Evolutionary conservation across 2,329 filamentous ascomycete genomes (phyloP).

Genomic region (Hortaea werneckii): DNA sequence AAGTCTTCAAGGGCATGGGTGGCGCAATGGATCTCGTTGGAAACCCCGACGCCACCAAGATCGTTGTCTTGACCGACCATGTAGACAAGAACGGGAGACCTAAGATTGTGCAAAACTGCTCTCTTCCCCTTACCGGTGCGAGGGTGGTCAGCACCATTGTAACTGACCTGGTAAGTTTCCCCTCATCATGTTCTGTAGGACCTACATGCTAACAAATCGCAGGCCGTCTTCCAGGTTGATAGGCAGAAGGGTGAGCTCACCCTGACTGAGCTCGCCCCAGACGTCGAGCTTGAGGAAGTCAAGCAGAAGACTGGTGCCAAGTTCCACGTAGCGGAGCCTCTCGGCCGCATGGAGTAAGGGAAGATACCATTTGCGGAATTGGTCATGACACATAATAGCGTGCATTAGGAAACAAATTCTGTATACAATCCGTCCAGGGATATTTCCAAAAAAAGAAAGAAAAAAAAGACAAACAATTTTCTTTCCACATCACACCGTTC

Average conservation of each 20-base stretch:
- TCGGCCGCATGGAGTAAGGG: conserved; percentile 40
- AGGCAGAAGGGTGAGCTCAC: conserved; percentile 51
- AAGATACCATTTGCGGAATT: not conserved
- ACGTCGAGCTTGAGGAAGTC: conserved; percentile 58
- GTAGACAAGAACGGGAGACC: conserved; percentile 90
- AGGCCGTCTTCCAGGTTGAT: conserved; percentile 63
- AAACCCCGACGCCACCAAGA: conserved; percentile 76
- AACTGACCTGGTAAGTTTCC: conserved; percentile 59
- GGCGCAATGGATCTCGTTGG: conserved; percentile 89
- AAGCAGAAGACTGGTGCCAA: conserved; percentile 58
- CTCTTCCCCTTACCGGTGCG: conserved; percentile 83
- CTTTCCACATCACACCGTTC: too few species aligned
- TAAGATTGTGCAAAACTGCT: conserved; percentile 92
- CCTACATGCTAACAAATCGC: conserved; percentile 1
- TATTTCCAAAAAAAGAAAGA: too few species aligned
- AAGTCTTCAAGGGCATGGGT: conserved; percentile 79
- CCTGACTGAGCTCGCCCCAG: conserved; percentile 60
- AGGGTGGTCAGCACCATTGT: conserved; percentile 85
- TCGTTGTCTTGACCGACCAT: conserved; percentile 96
- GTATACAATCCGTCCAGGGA: too few species aligned
- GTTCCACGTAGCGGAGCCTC: conserved; percentile 51
- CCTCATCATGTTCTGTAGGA: too few species aligned
- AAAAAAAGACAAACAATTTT: too few species aligned
- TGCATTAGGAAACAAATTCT: too few species aligned
- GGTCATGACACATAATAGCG: too few species aligned